These are phyloP conservation scores for Trichoderma atrobrunneum DNA, from an alignment of 2,329 filamentous ascomycete species.

Conservation along the genomic window DNA sequence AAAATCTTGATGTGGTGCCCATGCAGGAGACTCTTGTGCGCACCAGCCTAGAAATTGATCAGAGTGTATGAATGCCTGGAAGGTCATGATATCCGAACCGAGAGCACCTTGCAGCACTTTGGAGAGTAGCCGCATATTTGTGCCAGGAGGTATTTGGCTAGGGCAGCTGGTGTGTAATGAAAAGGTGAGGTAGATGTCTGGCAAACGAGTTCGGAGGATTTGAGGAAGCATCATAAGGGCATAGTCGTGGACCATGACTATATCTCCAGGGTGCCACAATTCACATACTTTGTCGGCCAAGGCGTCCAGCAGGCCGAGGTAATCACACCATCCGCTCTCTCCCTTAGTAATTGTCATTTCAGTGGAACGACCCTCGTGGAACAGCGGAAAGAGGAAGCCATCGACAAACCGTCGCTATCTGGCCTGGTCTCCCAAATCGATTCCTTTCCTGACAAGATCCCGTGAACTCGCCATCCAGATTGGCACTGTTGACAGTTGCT, in stretches of 20 bases:
- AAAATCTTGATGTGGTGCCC: constrained; percentile 75
- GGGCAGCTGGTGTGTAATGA: constrained; percentile 92
- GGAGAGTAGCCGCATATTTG: neutral
- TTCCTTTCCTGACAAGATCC: neutral
- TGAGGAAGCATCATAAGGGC: constrained; percentile 85
- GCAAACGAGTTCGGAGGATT: constrained; percentile 77
- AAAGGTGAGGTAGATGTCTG: constrained; percentile 88
- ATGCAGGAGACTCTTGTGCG: constrained; percentile 72
- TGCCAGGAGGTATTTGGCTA: neutral
- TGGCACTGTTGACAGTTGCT: neutral
- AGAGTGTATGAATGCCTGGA: neutral
- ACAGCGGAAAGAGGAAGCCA: neutral
- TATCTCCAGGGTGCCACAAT: constrained; percentile 85
- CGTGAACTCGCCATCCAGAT: neutral
- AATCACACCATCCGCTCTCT: constrained; percentile 79
- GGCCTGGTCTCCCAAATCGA: neutral
- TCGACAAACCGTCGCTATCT: neutral
- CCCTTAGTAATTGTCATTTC: neutral
- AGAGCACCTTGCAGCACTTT: neutral
- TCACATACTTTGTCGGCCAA: constrained; percentile 87
- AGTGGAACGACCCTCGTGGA: neutral
- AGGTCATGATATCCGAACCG: neutral
- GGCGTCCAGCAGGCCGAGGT: constrained; percentile 83
- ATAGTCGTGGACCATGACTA: constrained; percentile 91
- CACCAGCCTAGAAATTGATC: constrained; percentile 90